A percentile compares a stretch with the other conserved stretches of the same genome.
These are phyloP conservation scores for Noccaea bulbosa DNA, from an alignment of 345 rosid species.

Conservation along the genomic window DNA sequence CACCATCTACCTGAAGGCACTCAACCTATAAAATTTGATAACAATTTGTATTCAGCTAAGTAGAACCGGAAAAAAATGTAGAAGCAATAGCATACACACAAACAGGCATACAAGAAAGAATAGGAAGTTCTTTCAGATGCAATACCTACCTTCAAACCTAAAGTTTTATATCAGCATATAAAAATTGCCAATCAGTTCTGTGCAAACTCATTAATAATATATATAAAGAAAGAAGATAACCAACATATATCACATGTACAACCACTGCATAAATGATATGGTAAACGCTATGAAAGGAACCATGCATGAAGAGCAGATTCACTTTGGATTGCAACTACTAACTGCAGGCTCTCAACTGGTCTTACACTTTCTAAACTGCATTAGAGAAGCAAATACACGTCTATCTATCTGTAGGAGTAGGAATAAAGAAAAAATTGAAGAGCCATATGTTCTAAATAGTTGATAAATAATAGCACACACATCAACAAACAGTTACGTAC, in stretches of 20 bases:
- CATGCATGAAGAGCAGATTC: conserved; percentile 21
- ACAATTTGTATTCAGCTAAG: conserved; percentile 30
- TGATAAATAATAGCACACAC: conserved; percentile 15
- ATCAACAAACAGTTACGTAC: conserved; percentile 47
- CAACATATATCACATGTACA: conserved; percentile 23
- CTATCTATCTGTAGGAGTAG: conserved; percentile 19
- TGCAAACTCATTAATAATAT: conserved; percentile 17
- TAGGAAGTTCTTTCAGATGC: background rate
- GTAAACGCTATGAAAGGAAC: conserved; percentile 23
- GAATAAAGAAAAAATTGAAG: conserved; percentile 12
- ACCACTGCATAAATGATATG: conserved; percentile 1
- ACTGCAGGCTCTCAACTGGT: conserved; percentile 14
- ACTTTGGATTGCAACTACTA: conserved; percentile 23
- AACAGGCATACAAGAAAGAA: conserved; percentile 20
- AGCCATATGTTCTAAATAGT: conserved; percentile 9
- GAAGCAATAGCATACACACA: conserved; percentile 33
- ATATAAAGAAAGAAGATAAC: background rate
- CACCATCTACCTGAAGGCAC: conserved; percentile 97
- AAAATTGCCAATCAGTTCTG: background rate
- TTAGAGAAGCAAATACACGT: conserved; percentile 21
- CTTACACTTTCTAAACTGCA: conserved; percentile 19
- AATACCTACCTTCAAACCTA: background rate
- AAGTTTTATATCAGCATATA: background rate
- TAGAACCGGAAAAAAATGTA: too few relatives aligned
- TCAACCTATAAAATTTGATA: conserved; percentile 64